Base-by-base conservation (phyloP, 345 rosid species). In the Kandelia obovata region DNA sequence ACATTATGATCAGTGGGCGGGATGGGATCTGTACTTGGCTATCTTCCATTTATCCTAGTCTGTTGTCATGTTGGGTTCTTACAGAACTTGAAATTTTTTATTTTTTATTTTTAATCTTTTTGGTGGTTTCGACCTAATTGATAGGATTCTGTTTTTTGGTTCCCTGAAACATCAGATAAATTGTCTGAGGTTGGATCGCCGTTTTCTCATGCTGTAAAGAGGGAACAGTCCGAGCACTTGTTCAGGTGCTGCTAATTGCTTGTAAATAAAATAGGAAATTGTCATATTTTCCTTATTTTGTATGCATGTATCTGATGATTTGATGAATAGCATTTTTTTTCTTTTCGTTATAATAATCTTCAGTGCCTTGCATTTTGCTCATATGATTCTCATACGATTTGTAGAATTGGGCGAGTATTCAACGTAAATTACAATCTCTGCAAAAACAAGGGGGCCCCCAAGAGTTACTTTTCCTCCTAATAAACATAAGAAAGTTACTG, bases 251-350 rank as follows among this genome's bases (percentile, higher is more conserved):
- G 78, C 79, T 70, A 70, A 69, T 43, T 53, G 53, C 61, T 67
- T 83, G 87, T 83, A 83, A 52, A 82, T 80, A 82, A 82, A 68
- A 74, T 83, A 83, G 87, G 69, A 73, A 67, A 52, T 63, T 71
- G 21, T 62, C 68, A 49, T 6, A 7, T 17, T 21, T 43, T 32
- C 58, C 47, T 62, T 71, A 67, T 66, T 66, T 21, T 31, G 51
- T 52, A 65, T 69, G 58, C 58, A 73, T 67, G 74, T 72, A 63
- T 72, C 72, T 57, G 64, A 53, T 6, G 58, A 53, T 53, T 53
- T 53, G 11, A 69, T 32, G 17, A 68, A 59, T 10, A 5, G 16
- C 20, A 21, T 68, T 10, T 28, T 17, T 11, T 21, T 0, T 34
- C 34, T 2, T 51, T 2, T 35, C 17, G 9, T 15, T 23, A 4